Base-by-base conservation (phyloP, 495 filamentous ascomycete genomes). In the Alectoria sarmentosa region DNA sequence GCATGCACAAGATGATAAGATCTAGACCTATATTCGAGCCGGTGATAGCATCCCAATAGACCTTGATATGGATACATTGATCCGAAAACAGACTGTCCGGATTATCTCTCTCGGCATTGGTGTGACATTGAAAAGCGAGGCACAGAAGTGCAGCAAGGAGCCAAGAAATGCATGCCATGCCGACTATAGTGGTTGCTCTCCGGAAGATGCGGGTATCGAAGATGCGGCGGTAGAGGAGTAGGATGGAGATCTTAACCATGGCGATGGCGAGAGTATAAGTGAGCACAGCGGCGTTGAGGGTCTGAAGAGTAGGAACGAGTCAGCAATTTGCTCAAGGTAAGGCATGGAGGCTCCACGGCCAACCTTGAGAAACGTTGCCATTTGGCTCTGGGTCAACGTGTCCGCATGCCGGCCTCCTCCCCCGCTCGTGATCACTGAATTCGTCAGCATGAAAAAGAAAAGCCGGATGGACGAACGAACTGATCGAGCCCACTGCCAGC, bases 1-100 rank as follows among this genome's bases (percentile, higher is more conserved):
- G 75, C 32, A 75, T 59, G 11, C 61, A 67, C 11, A 76, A 26
- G 10, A 76, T 67, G 21, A 74, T 32, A 37, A 69, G 28, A 58
- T 76, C 73, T 1, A 77, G 67, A 1, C 67, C 28, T 15, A 74
- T 62, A 42, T 76, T 73, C 54, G 62, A 67, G 11, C 66, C 63
- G 0, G 69, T 71, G 6, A 62, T 54, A 14, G 64, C 71, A 60
- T 70, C 39, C 66, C 69, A 75, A 46, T 72, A 74, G 9, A 67
- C 41, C 26, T 73, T 74, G 34, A 68, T 63, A 56, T 76, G 61
- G 49, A 72, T 69, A 42, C 74, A 75, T 5, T 67, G 64, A 21
- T 60, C 30, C 6, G 61, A 58, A 38, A 67, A 64, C 0, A 67
- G 28, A 10, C 36, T 28, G 2, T 52, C 54, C 7, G 30, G 10